Percentiles rank a stretch among this genome's conserved stretches.
Evolutionary conservation across 2,329 filamentous ascomycete species (phyloP).

Genomic region (Talaromyces marneffei): DNA sequence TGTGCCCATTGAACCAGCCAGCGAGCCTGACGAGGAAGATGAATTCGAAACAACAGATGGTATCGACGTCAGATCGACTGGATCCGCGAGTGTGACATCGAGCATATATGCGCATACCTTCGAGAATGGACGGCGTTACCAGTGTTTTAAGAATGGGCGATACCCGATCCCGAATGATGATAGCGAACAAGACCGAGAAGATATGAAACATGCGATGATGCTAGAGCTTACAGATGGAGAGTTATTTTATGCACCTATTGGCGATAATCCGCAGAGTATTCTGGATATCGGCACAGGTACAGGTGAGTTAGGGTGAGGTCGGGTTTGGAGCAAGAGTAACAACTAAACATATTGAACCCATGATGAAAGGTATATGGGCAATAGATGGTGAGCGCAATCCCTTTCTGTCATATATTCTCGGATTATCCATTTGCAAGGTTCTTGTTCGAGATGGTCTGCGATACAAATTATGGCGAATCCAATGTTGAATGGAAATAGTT

Average conservation of each 20-base stretch:
- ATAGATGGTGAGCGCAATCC: conserved; percentile 7
- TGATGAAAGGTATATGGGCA: conserved; percentile 8
- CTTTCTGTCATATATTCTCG: background rate
- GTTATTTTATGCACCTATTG: conserved; percentile 10
- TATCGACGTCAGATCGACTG: background rate
- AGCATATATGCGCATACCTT: conserved; percentile 11
- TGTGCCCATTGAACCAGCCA: conserved; percentile 6
- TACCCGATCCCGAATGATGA: conserved; percentile 15
- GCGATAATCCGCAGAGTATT: conserved; percentile 7
- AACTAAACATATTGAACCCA: background rate
- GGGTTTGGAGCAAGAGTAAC: background rate
- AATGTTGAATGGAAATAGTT: background rate
- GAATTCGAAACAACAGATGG: conserved; percentile 9
- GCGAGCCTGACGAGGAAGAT: conserved; percentile 4
- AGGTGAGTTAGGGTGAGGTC: conserved; percentile 20
- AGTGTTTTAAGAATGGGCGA: conserved; percentile 10
- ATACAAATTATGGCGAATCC: background rate
- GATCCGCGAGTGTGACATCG: conserved; percentile 8
- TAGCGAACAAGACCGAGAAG: conserved; percentile 11
- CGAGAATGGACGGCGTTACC: conserved; percentile 13
- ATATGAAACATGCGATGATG: conserved; percentile 15
- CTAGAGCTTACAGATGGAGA: conserved; percentile 13
- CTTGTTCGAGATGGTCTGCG: background rate
- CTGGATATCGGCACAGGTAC: conserved; percentile 19
- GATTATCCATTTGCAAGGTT: background rate